Evolutionary conservation across 805 yeast genomes (phyloP).

Genomic region (Maudiozyma saulgeensis): DNA sequence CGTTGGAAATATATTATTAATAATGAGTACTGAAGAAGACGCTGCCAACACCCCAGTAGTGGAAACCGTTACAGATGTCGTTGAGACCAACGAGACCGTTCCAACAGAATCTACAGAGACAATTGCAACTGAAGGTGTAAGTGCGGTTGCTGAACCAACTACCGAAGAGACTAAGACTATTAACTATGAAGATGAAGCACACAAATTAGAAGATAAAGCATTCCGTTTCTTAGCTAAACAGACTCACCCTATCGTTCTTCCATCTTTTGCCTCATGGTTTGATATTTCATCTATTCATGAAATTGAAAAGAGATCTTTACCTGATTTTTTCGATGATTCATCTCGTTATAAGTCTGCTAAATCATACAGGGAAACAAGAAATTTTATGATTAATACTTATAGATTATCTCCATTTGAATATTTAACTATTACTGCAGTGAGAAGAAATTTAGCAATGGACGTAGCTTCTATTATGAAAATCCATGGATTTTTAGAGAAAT

Average conservation of each 20-base stretch:
- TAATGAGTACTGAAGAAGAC: background rate
- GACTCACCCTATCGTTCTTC: slow-evolving; percentile 75
- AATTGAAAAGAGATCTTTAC: slow-evolving; percentile 74
- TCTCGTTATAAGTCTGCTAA: slow-evolving; percentile 74
- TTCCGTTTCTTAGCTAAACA: slow-evolving; percentile 37
- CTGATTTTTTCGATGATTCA: slow-evolving; percentile 73
- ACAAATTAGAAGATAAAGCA: slow-evolving; percentile 29
- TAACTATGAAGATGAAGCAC: slow-evolving; percentile 29
- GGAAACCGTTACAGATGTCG: background rate
- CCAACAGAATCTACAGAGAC: background rate
- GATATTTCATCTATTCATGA: slow-evolving; percentile 59
- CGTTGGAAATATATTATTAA: background rate
- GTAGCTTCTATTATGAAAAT: slow-evolving; percentile 81
- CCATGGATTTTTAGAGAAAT: slow-evolving; percentile 72
- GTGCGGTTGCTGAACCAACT: background rate
- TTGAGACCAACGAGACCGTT: background rate
- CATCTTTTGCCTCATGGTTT: slow-evolving; percentile 86
- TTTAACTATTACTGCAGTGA: slow-evolving; percentile 78
- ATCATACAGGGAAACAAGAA: slow-evolving; percentile 71
- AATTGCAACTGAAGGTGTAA: background rate
- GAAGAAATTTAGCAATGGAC: slow-evolving; percentile 86
- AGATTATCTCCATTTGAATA: slow-evolving; percentile 85
- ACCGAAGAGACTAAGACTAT: slow-evolving; percentile 3
- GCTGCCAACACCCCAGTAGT: background rate
- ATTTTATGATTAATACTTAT: slow-evolving; percentile 82